Percentiles rank a stretch among this genome's conserved stretches.
Conservation (phyloP, 768 basidiomycete genomes). For the Termitomyces sp. region DNA sequence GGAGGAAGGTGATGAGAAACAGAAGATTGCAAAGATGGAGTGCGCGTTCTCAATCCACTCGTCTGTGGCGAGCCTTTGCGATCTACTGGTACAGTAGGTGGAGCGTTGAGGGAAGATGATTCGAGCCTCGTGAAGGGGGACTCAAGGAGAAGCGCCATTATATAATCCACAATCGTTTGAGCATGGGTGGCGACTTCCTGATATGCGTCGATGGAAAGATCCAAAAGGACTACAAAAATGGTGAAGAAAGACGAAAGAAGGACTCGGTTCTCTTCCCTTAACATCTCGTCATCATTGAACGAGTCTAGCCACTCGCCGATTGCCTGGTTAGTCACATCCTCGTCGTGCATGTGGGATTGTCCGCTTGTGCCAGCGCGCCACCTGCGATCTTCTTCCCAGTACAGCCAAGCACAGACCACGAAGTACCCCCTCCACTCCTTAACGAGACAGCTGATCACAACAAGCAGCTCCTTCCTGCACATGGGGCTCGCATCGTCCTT, state of each 20-base stretch:
- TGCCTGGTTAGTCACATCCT: conserved; percentile 72
- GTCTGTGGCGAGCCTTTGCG: conserved; percentile 29
- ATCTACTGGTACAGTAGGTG: conserved; percentile 43
- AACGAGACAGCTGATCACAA: conserved; percentile 89
- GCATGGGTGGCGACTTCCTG: conserved; percentile 90
- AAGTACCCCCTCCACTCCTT: conserved; percentile 97
- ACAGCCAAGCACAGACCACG: conserved; percentile 94
- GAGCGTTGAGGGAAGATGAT: conserved; percentile 55
- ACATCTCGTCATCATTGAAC: conserved; percentile 61
- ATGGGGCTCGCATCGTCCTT: conserved; percentile 95
- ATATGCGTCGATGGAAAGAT: conserved; percentile 91
- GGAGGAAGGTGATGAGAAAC: conserved; percentile 40
- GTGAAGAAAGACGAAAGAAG: conserved; percentile 92
- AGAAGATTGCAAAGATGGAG: conserved; percentile 50
- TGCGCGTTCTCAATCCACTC: conserved; percentile 41
- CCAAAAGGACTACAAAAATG: conserved; percentile 83
- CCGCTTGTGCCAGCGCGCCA: conserved; percentile 45
- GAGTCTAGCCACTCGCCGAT: conserved; percentile 76
- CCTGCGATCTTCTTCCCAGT: conserved; percentile 87
- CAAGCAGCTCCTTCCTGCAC: conserved; percentile 91
- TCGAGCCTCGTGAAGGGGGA: conserved; percentile 82
- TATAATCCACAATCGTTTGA: conserved; percentile 88
- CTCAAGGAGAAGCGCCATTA: conserved; percentile 85
- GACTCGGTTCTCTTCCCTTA: conserved; percentile 76
- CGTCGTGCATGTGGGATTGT: conserved; percentile 43